These are phyloP conservation scores for Typha latifolia DNA, from an alignment of 176 grass and related monocot species.

Conservation along the genomic window DNA sequence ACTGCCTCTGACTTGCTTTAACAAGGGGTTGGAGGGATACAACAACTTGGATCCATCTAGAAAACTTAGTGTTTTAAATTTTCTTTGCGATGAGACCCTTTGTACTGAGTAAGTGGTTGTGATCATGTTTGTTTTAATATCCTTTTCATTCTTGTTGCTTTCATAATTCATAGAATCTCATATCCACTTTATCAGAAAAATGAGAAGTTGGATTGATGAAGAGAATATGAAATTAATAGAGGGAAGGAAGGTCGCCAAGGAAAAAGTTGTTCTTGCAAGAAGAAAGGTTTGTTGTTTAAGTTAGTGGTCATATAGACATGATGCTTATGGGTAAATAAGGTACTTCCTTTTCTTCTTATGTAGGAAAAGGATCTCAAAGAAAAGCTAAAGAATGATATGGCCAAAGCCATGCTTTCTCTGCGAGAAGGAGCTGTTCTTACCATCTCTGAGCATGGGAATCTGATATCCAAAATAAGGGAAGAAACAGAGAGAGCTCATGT, in stretches of 20 bases:
- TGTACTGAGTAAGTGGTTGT: conserved; percentile 48
- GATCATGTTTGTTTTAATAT: conserved; percentile 14
- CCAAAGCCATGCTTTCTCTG: conserved; percentile 26
- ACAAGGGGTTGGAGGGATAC: conserved; percentile 43
- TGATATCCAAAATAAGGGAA: conserved; percentile 61
- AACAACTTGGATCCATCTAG: conserved; percentile 45
- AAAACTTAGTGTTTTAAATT: conserved; percentile 69
- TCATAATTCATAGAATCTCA: conserved; percentile 24
- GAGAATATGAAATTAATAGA: conserved; percentile 47
- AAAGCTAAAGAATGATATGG: conserved; percentile 44
- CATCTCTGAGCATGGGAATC: conserved; percentile 42
- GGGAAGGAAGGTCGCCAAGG: conserved; percentile 32
- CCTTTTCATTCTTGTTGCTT: conserved; percentile 20
- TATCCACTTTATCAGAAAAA: conserved; percentile 38
- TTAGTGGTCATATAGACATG: neutral
- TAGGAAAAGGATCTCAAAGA: conserved; percentile 81
- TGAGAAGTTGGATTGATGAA: conserved; percentile 57
- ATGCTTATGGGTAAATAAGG: neutral
- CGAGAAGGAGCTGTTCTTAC: conserved; percentile 23
- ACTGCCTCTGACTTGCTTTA: conserved; percentile 30
- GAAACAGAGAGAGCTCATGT: conserved; percentile 35
- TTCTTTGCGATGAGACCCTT: conserved; percentile 68
- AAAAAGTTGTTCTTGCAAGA: conserved; percentile 49
- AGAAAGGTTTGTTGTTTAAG: conserved; percentile 37
- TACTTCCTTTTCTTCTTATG: conserved; percentile 17